Base-by-base conservation (phyloP, 129 eudicot species). In the Mikania micrantha region DNA sequence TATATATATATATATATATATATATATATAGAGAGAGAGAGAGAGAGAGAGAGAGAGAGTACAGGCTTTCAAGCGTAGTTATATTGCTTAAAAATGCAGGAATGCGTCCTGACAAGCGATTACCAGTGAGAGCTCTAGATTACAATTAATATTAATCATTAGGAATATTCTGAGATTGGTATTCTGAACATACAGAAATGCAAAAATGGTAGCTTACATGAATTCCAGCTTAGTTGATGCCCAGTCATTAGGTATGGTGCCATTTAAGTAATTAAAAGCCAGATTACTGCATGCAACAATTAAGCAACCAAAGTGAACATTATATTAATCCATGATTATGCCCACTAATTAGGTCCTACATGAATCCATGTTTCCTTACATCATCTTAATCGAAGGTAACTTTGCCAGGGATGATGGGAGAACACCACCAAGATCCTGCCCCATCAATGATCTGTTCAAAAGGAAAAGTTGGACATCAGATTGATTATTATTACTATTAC, bases 21-120 rank as follows among this genome's bases (percentile, higher is more conserved):
- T n/a, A n/a, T n/a, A n/a, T n/a, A n/a, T n/a, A n/a, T n/a, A n/a
- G n/a, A n/a, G n/a, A n/a, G n/a, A n/a, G n/a, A n/a, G n/a, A n/a
- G n/a, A n/a, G 4, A 29, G 4, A 2, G 4, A 4, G 2, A 32
- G 49, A 25, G 77, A 69, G 64, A 64, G 57, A 48, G 70, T 79
- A 88, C 93, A 85, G 6, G 48, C 58, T 59, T 54, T 27, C 28
- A 38, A 88, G 93, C 25, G 83, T 44, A 11, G 84, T 76, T 31
- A 88, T 85, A 13, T 79, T 66, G 47, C 93, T 90, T 77, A 88
- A 69, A 66, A 60, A 79, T 42, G 70, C 38, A 7, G 96, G 96
- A 57, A 88, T 77, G 29, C 52, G 80, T 35, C 96, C 96, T 50
- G 90, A 81, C 75, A 88, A 77, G 67, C 81, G 96, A 70, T 88